Base-by-base conservation (phyloP, 176 grass and related monocot species). In the Hordeum marinum region DNA sequence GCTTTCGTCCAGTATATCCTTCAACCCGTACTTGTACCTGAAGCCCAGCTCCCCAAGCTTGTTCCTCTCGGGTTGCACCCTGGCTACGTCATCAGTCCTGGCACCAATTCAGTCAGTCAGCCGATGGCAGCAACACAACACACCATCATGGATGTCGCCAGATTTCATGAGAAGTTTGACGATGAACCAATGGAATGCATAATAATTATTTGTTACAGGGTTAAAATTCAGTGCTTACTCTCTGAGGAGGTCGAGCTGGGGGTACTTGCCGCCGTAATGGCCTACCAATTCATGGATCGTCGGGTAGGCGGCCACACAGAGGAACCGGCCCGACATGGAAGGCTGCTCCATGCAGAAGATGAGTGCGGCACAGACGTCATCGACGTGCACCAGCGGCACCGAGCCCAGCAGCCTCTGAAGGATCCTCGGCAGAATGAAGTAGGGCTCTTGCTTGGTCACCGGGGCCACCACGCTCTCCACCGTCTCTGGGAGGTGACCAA, bases 281-380 rank as follows among this genome's bases (percentile, higher is more conserved):
- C 46, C 80, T 1, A 87, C 4, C 31, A 82, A 2, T 21, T 90
- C 85, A 21, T 32, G 13, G 58, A 68, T 26, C 0, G 83, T 75
- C 5, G 83, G 88, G 84, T 85, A 90, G 1, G 80, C 71, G 0
- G 78, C 31, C 8, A 83, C 64, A 9, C 90, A 90, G 31, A 95
- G 59, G 82, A 92, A 95, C 37, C 93, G 40, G 8, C 90, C 90
- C 9, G 83, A 12, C 37, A 95, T n/a, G 58, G 76, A 50, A 0
- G 71, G 65, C 39, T 8, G 65, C 65, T 95, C 88, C 68, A 89
- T 89, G 83, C 84, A 93, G 72, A 93, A 93, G 11, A 89, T 62
- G 55, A 87, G 91, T 8, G 91, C 89, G 31, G 93, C 63, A 17
- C 91, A 91, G 52, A 91, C 94, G 32, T 93, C 91, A 9, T 90